A percentile compares a stretch with the other conserved stretches of the same genome.
phyloP scores from a whole-genome alignment of 495 filamentous ascomycete genomes.

The Aspergillus haitiensis region DNA sequence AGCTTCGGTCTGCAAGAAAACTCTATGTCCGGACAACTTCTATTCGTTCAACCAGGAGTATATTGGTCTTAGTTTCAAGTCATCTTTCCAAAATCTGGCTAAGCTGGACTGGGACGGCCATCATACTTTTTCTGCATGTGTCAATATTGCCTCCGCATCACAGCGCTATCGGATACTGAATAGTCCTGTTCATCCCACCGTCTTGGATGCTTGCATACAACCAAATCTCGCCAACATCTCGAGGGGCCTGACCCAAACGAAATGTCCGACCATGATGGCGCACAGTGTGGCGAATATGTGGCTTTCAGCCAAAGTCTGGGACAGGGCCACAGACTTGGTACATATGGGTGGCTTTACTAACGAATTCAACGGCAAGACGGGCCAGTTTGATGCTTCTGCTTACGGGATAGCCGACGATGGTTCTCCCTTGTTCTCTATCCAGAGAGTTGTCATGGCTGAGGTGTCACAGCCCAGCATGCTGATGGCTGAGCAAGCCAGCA shows the following conservation, averaged over 20 bases:
- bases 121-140: slow-evolving; percentile 12
- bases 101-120: slow-evolving; percentile 15
- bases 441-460: slow-evolving; percentile 1
- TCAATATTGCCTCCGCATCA: slow-evolving; percentile 19
- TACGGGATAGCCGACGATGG: slow-evolving; percentile 12
- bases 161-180: slow-evolving; percentile 7
- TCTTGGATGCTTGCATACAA: slow-evolving; percentile 25
- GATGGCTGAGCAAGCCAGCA: background rate
- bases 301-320: slow-evolving; percentile 16
- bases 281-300: background rate
- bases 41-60: slow-evolving; percentile 8
- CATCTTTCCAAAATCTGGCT: slow-evolving; percentile 25
- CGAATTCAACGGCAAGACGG: background rate
- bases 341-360: background rate
- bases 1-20: slow-evolving; percentile 2
- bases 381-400: background rate
- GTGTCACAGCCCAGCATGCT: background rate
- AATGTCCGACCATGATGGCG: slow-evolving; percentile 3
- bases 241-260: no score
- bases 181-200: slow-evolving; percentile 27
- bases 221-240: slow-evolving; percentile 1
- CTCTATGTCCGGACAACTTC: slow-evolving; percentile 5
- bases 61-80: slow-evolving; percentile 28
- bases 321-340: background rate
- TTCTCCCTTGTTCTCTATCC: slow-evolving; percentile 1